Evolutionary conservation across 2,329 filamentous ascomycete genomes (phyloP), one percentile per base, ranked within the genome.

Genomic region (Rhynchosporium graminicola): DNA sequence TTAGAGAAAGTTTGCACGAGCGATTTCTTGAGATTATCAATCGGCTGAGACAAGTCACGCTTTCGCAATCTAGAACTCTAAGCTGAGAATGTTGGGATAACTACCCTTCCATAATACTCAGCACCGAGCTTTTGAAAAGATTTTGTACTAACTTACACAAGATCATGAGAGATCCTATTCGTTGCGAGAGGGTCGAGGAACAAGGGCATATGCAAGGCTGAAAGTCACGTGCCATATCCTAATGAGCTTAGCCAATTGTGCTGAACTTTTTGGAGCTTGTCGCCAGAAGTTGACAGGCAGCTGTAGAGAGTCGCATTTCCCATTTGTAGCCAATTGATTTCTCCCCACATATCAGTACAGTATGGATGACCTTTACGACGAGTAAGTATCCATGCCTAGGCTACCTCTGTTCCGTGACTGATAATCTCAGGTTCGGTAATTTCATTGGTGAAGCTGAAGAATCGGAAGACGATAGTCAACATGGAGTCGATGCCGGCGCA

Each of bases 331-430:
- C 52, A 6, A 61, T 31, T 12, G 52, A 40, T 40, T 46, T 61
- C 46, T 60, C 29, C 48, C 54, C 28, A 15, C 28, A 33, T 31
- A 59, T 62, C 47, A 59, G 48, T 43, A 51, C 52, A 67, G 26
- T 72, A 95, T 97, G 92, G 93, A 97, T 81, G 93, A 97, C 78
- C 87, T 97, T 71, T 97, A 98, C 77, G 94, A 98, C 80, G 94
- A 98, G 91, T 96, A 80, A 67, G 79, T 68, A 28, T 31, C 3
- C 65, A 63, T 8, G 28, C 4, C 46, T 13, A 2, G 45, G 20
- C 65, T 58, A 29, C 33, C 28, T 33, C 6, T 36, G 28, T 13
- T 52, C 48, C 33, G 50, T 51, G 38, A 59, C 68, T 72, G 70
- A 71, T 61, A 42, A 56, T 57, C 40, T 48, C 70, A 96, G 92